Evolutionary conservation across 345 rosid species (phyloP).

Genomic region (Stellera chamaejasme): DNA sequence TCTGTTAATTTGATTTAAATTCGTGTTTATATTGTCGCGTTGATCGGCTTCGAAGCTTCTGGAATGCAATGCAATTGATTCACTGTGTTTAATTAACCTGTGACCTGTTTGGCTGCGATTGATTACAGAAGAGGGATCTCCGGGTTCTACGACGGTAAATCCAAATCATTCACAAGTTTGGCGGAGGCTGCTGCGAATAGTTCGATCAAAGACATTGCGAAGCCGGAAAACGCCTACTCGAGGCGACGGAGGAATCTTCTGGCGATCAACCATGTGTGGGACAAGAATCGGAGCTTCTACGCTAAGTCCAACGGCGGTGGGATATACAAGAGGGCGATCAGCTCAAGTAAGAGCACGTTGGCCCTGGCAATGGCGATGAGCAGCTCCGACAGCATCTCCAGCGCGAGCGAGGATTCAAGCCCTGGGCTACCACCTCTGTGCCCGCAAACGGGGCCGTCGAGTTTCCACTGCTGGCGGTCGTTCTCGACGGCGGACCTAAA

Average conservation of each 20-base stretch:
- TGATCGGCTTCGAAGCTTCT: not conserved
- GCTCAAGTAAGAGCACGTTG: constrained; percentile 55
- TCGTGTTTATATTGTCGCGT: not conserved
- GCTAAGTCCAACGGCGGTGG: constrained; percentile 27
- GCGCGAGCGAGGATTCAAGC: constrained; percentile 46
- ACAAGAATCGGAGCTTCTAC: constrained; percentile 32
- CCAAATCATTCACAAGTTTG: constrained; percentile 67
- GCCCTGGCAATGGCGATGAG: constrained; percentile 65
- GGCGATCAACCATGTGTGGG: constrained; percentile 56
- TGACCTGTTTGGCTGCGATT: not conserved
- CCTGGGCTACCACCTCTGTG: constrained; percentile 62
- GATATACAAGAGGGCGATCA: constrained; percentile 54
- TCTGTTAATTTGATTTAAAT: not conserved
- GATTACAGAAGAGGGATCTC: constrained; percentile 76
- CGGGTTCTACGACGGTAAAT: constrained; percentile 70
- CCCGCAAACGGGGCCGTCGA: constrained; percentile 28
- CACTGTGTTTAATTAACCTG: too few species aligned
- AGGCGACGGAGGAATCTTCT: constrained; percentile 51
- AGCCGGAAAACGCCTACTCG: constrained; percentile 62
- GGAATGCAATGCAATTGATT: not conserved
- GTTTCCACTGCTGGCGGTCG: constrained; percentile 43
- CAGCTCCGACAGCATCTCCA: constrained; percentile 48
- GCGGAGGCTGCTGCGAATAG: constrained; percentile 38
- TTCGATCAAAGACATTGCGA: constrained; percentile 50
- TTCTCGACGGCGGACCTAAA: constrained; percentile 50